Base-by-base conservation (phyloP, 2,329 filamentous ascomycete genomes). In the Nigrograna mackinnonii region DNA sequence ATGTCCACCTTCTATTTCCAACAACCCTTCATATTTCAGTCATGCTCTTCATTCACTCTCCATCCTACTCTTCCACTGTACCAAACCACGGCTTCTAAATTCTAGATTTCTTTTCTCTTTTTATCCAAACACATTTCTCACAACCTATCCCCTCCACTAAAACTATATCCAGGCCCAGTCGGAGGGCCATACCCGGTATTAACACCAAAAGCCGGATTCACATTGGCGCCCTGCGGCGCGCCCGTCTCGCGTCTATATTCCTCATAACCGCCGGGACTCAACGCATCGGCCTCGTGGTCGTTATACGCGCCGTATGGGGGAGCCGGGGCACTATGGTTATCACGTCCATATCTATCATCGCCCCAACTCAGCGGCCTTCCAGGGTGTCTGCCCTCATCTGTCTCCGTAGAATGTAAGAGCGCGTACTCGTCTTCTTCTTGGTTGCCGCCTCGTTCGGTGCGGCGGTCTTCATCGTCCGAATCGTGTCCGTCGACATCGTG, bases 381-480 rank as follows among this genome's bases (percentile, higher is more conserved):
- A 1, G 70, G 70, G 46, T 72, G 70, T 36, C 60, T 49, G 5
- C 66, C 66, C 17, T 68, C 64, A 13, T 71, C 65, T 14, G 66
- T 67, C n/a, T 70, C 65, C 3, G 61, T 65, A 12, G 50, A 56
- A 36, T 79, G 71, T 9, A 80, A 61, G 5, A 79, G 64, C 9
- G 76, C 74, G 46, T 80, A 79, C 40, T 73, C 71, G 42, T 75
- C 72, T 49, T 80, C 76, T 37, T 77, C 71, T 36, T 77, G 72
- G 24, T 69, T 70, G 26, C 68, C 65, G 43, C 68, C 69, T 36
- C 61, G 68, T 39, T 68, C 62, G 5, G 64, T 64, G 24, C 47
- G 57, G 12, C 67, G 67, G 39, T 69, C 63, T 31, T 70, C 65
- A n/a, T 69, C 66, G 41, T 72, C 67, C 37, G 62, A 52, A 40